Percentiles rank a stretch among this genome's conserved stretches.
Conservation (phyloP, 1,284 basidiomycete genomes). For the Rhodofomes roseus region DNA sequence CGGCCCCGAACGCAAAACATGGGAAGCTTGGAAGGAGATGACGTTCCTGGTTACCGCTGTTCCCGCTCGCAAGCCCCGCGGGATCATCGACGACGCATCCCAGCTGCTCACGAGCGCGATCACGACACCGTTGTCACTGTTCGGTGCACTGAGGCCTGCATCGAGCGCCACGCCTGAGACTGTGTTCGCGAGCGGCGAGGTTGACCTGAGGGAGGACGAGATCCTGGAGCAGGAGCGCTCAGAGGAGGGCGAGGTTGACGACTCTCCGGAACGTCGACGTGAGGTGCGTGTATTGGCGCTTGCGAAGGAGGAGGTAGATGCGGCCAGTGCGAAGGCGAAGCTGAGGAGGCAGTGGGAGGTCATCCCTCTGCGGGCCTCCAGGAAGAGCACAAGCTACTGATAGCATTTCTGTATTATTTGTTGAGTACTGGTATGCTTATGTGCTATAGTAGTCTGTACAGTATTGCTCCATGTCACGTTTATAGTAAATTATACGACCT, state of each 20-base stretch:
- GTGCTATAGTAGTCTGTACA: neutral
- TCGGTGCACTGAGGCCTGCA: constrained; percentile 28
- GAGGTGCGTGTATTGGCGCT: constrained; percentile 39
- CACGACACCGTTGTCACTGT: constrained; percentile 44
- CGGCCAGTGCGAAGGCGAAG: constrained; percentile 28
- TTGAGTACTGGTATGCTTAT: neutral
- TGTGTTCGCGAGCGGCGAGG: constrained; percentile 53
- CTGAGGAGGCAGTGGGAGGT: constrained; percentile 38
- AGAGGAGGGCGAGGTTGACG: constrained; percentile 73
- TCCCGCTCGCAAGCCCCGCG: constrained; percentile 60
- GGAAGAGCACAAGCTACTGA: constrained; percentile 15
- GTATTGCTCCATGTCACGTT: neutral
- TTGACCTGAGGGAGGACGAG: constrained; percentile 73
- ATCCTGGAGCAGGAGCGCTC: constrained; percentile 71
- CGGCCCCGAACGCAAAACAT: constrained; percentile 26
- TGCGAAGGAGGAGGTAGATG: constrained; percentile 26
- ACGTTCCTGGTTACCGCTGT: constrained; percentile 61
- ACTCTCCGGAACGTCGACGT: constrained; percentile 51
- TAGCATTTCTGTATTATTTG: neutral
- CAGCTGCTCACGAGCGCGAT: constrained; percentile 57
- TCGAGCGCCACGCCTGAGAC: constrained; percentile 55
- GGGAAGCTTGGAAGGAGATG: constrained; percentile 49
- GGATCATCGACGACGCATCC: constrained; percentile 66
- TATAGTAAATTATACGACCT: too few species aligned
- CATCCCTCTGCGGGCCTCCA: constrained; percentile 31